Base-by-base conservation (phyloP, 768 basidiomycete species). In the Xerocomus spinulosus region DNA sequence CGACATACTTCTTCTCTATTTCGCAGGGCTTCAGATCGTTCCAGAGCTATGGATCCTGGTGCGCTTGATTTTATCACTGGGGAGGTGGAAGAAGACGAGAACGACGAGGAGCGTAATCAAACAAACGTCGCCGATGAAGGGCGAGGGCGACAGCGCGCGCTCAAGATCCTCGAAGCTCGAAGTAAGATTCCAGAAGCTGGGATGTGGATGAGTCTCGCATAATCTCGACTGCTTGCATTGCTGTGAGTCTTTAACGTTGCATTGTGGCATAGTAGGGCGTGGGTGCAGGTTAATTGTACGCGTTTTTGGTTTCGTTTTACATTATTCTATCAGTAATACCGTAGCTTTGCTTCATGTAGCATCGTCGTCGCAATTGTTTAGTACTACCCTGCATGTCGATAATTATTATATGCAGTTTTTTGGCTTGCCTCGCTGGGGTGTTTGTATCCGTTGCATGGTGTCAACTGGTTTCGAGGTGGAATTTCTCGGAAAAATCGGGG, bases 171-270 rank as follows among this genome's bases (percentile, higher is more conserved):
- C 42, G 76, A 88, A 60, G 79, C 79, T 18, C 76, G 85, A 41
- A 84, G 78, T 54, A 75, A 79, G 63, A 53, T 89, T 21, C 87
- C 87, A 2, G 76, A 75, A 50, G 76, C 75, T 48, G 83, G 86
- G 30, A 88, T 89, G 86, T 90, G 86, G 86, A 75, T 85, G 58
- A 90, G 87, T 70, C 69, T 90, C 57, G 86, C 82, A 32, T 75
- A 50, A 62, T 30, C n/a, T 39, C 36, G 17, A 17, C 2, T 28
- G 30, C 24, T 23, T 44, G 39, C 32, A 43, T 18, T 28, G 32
- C 49, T 29, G 26, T 44, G 44, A 44, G 50, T 60, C 21, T 38
- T 18, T 36, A 36, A 24, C 48, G 40, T 58, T 44, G 46, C 44
- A 46, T 26, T n/a, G 37, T 26, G 15, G 24, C 38, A 39, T 39